Percentiles rank a stretch among this genome's conserved stretches.
Conservation (phyloP, 2,329 filamentous ascomycete species). For the Dothidotthia symphoricarpi region DNA sequence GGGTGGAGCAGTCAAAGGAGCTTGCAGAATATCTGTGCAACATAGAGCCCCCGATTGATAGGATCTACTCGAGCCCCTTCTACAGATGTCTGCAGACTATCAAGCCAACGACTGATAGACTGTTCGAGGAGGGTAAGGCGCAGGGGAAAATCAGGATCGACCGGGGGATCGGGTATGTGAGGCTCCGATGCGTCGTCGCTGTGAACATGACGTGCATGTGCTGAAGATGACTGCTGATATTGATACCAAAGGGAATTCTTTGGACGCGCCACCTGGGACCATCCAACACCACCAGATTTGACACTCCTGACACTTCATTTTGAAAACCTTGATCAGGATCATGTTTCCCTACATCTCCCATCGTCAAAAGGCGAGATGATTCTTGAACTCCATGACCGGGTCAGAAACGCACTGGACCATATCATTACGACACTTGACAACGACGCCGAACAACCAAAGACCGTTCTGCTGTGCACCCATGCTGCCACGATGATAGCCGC, state of each 20-base stretch:
- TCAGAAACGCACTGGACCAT: slow-evolving; percentile 66
- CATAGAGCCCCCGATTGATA: slow-evolving; percentile 66
- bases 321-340: slow-evolving; percentile 54
- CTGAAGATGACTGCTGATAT: slow-evolving; percentile 50
- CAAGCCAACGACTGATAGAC: slow-evolving; percentile 38
- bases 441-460: slow-evolving; percentile 61
- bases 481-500: slow-evolving; percentile 86
- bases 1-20: slow-evolving; percentile 78
- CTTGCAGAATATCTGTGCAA: slow-evolving; percentile 64
- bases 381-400: slow-evolving; percentile 72
- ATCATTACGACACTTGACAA: slow-evolving; percentile 72
- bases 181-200: not conserved
- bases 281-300: slow-evolving; percentile 72
- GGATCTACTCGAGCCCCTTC: slow-evolving; percentile 63
- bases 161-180: slow-evolving; percentile 52
- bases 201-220: not conserved
- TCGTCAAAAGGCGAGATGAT: slow-evolving; percentile 75
- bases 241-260: slow-evolving; percentile 76
- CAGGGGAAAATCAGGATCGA: slow-evolving; percentile 51
- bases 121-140: slow-evolving; percentile 29
- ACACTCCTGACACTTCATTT: slow-evolving; percentile 67
- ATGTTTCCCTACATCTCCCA: slow-evolving; percentile 67
- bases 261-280: slow-evolving; percentile 78
- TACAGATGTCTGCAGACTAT: slow-evolving; percentile 45
- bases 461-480: slow-evolving; percentile 81